Base-by-base conservation (phyloP, 2,329 filamentous ascomycete species). In the Ustilaginoidea virens region DNA sequence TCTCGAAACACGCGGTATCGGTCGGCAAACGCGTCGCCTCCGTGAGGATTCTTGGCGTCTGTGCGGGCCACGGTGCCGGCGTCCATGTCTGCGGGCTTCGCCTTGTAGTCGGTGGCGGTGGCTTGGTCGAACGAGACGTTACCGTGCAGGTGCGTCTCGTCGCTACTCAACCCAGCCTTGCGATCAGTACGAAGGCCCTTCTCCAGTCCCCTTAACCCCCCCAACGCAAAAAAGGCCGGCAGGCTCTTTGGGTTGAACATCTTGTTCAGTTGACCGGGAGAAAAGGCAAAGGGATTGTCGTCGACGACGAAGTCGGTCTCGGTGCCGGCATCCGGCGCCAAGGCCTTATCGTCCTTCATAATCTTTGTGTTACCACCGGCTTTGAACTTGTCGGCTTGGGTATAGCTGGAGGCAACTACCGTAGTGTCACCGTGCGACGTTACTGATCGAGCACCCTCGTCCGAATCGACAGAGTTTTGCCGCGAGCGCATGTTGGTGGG, bases 171-270 rank as follows among this genome's bases (percentile, higher is more conserved):
- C 6, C 86, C 86, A 20, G 76, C 63, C 28, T 65, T 68, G 17
- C 80, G 61, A 48, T 90, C 72, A 5, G 74, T 74, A 27, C 80
- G 64, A 17, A 94, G 57, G 7, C 85, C 86, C 45, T 73, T 79
- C 51, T 87, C 83, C 27, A 94, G 52, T 1, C 86, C 86, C 12
- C 54, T 55, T 11, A 92, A 52, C 15, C 86, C 86, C 27, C 86
- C 85, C 5, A 94, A 50, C 10, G 75, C 75, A 44, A 77, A 80
- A 41, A 87, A 92, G 1, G 85, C 85, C 9, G 76, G 62, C 33
- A 92, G 55, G 36, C 74, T 92, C 58, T 93, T 93, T 4, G 86
- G 86, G 47, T 92, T 90, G 36, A 87, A 72, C 56, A 93, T 68
- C 52, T 92, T 93, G 43, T 74, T 77, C 37, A 94, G 62, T 45